Base-by-base conservation (phyloP, 176 grass and related monocot species). In the Paspalum notatum region DNA sequence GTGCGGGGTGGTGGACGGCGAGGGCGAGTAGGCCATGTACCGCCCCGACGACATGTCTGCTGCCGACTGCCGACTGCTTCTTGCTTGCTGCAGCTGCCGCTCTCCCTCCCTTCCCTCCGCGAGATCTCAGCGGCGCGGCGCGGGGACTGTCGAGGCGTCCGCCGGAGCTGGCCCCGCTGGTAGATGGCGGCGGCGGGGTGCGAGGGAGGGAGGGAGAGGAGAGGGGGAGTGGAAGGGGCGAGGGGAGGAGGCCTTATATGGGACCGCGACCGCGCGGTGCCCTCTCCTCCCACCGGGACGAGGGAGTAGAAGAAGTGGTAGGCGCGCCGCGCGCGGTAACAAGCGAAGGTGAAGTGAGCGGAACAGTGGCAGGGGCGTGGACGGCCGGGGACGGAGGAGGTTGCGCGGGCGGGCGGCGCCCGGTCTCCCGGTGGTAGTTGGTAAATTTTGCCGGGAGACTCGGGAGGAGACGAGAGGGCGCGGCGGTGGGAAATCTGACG, bases 1-100 rank as follows among this genome's bases (percentile, higher is more conserved):
- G 86, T 93, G 92, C 20, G 95, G 90, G 21, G 90, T 91, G 43
- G 90, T 93, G 41, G 95, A 98, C 6, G 92, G 95, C 45, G 95
- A 98, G 52, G 95, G 95, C 17, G 95, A 98, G 87, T 95, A 98
- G 44, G 95, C 90, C 92, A 98, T 98, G 88, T 95, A 98, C 50
- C 92, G 82, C 13, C 95, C 92, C 42, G 95, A 93, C 85, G 90
- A 61, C 95, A 98, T 98, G 7, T 17, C 82, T 89, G 60, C 71
- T 67, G 51, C 60, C 71, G 61, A 42, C 68, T 48, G 52, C 52
- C 20, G 7, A 25, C 3, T 32, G 32, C 32, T 32, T n/a, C n/a
- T n/a, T 65, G 21, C 55, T 37, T 17, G 12, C 53, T 17, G 43
- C 57, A 16, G 45, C 27, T 12, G 53, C 62, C 63, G 56, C 80